Conservation (phyloP, 345 rosid genomes). For the Hypericum perforatum region DNA sequence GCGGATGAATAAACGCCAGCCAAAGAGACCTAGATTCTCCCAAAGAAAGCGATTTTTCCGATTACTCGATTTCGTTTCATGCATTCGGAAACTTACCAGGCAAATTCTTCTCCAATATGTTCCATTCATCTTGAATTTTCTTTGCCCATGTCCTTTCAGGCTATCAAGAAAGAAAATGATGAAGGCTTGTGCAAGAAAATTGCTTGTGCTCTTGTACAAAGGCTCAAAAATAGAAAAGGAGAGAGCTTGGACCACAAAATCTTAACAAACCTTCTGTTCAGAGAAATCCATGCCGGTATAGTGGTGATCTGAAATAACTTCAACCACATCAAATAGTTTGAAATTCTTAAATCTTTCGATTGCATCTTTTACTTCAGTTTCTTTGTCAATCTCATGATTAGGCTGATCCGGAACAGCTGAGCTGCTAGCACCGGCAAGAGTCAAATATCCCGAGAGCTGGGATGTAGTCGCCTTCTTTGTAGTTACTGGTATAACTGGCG, state of each 20-base stretch:
- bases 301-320: conserved; percentile 46
- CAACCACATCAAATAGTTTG: conserved; percentile 43
- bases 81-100: conserved; percentile 31
- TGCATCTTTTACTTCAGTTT: conserved; percentile 10
- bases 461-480: conserved; percentile 1
- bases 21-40: not conserved
- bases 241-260: conserved; percentile 1
- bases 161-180: conserved; percentile 11
- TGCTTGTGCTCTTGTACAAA: no score
- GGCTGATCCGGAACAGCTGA: conserved; percentile 18
- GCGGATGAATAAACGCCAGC: not conserved
- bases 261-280: conserved; percentile 16
- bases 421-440: conserved; percentile 14
- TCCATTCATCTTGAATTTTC: conserved; percentile 47
- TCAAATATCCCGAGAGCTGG: conserved; percentile 10
- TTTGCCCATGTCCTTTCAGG: conserved; percentile 38
- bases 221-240: not conserved
- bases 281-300: conserved; percentile 15
- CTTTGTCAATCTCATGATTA: conserved; percentile 15
- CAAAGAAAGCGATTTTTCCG: not conserved
- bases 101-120: conserved; percentile 35
- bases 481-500: conserved; percentile 2
- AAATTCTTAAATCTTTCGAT: conserved; percentile 17
- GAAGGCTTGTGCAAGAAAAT: no score
- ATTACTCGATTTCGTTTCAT: not conserved